phyloP scores from a whole-genome alignment of 139 green algal species.

The Gonium pectorale region DNA sequence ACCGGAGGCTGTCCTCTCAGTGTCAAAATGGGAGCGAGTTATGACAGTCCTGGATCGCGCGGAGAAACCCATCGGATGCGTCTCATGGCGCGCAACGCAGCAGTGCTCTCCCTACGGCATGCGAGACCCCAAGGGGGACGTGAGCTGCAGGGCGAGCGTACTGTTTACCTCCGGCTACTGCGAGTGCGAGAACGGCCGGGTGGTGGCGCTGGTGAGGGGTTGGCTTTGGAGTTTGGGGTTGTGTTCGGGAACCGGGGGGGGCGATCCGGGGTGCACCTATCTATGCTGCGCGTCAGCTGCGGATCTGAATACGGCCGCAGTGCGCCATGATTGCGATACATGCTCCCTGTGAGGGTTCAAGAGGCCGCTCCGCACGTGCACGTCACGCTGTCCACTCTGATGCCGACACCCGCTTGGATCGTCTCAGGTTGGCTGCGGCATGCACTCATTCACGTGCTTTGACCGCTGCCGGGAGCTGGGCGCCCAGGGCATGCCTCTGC shows the following conservation, averaged over 20 bases:
- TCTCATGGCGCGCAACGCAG: background rate
- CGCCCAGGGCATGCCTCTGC: background rate
- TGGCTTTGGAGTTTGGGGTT: too few relatives aligned
- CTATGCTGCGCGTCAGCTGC: too few relatives aligned
- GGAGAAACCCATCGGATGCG: background rate
- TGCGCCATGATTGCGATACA: too few relatives aligned
- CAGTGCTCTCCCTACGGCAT: background rate
- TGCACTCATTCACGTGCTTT: constrained; percentile 6
- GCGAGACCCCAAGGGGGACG: background rate
- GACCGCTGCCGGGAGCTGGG: background rate
- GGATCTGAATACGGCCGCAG: too few relatives aligned
- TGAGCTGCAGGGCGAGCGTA: background rate
- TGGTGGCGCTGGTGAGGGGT: background rate
- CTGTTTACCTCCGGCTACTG: background rate
- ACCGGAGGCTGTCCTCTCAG: too few relatives aligned
- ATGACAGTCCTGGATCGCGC: background rate
- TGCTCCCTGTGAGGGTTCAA: background rate
- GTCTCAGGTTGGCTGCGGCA: background rate
- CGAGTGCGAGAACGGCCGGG: background rate
- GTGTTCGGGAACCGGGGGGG: too few relatives aligned
- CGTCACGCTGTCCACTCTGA: background rate
- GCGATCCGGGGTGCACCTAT: too few relatives aligned
- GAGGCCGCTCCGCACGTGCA: background rate
- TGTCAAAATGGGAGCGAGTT: background rate
- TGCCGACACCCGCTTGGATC: background rate